Percentiles rank a stretch among this genome's conserved stretches.
Evolutionary conservation across 164 flowering plant species (phyloP).

Genomic region (Nelumbo lutea): DNA sequence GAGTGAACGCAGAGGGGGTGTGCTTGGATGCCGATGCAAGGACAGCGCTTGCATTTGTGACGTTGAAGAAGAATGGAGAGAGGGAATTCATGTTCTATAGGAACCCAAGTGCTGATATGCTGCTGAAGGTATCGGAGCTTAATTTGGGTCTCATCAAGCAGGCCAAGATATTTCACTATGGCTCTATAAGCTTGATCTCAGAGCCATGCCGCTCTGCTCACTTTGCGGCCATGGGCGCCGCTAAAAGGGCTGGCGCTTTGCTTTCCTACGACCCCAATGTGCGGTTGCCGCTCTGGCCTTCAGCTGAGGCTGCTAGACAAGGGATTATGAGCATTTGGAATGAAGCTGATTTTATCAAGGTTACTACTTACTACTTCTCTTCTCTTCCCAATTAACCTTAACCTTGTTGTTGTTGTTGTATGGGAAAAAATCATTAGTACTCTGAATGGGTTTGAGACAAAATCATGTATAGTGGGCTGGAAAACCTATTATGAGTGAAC

Average conservation of each 20-base stretch:
- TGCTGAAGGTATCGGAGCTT: conserved; percentile 34
- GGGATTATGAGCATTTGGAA: conserved; percentile 33
- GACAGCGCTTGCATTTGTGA: conserved; percentile 74
- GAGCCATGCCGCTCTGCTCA: conserved; percentile 44
- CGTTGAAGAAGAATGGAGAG: conserved; percentile 49
- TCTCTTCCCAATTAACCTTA: neutral
- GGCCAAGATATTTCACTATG: conserved; percentile 38
- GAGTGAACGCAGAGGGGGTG: conserved; percentile 48
- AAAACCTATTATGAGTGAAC: too few species aligned
- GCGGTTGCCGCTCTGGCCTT: conserved; percentile 35
- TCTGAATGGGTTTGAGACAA: too few species aligned
- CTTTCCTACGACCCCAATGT: conserved; percentile 47
- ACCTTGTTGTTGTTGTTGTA: neutral
- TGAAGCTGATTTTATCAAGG: conserved; percentile 35
- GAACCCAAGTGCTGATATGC: conserved; percentile 76
- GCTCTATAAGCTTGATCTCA: conserved; percentile 37
- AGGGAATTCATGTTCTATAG: conserved; percentile 76
- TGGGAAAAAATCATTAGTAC: neutral
- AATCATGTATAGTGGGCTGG: too few species aligned
- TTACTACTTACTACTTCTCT: neutral
- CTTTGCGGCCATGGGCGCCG: conserved; percentile 33
- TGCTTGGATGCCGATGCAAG: conserved; percentile 51
- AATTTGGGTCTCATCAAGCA: conserved; percentile 26
- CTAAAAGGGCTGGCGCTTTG: conserved; percentile 33
- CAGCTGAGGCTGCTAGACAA: conserved; percentile 26